phyloP scores from a whole-genome alignment of 1,139 yeast genomes.

The Candida sp. region DNA sequence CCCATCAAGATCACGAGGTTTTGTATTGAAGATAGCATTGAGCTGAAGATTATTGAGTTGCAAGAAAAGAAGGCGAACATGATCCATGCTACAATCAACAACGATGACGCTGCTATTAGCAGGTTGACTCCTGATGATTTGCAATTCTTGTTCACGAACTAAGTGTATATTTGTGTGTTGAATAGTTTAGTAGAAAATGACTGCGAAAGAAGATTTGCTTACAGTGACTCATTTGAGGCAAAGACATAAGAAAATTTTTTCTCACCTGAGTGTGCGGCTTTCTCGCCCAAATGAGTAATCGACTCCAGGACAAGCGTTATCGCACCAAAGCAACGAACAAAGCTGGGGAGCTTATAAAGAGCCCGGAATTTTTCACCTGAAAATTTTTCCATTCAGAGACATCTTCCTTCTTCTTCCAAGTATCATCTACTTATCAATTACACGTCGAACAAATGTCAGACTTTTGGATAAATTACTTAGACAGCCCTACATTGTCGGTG shows the following conservation, averaged over 20 bases:
- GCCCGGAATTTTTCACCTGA: neutral
- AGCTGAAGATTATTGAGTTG: conserved; percentile 90
- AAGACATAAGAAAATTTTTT: neutral
- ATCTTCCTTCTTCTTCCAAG: neutral
- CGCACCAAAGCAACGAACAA: neutral
- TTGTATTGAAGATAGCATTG: conserved; percentile 96
- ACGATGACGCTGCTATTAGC: conserved; percentile 89
- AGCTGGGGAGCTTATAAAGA: neutral
- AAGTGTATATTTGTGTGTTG: conserved; percentile 6
- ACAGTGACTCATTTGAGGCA: conserved; percentile 6
- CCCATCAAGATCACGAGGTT: conserved; percentile 95
- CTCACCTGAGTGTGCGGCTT: neutral
- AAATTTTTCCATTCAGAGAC: conserved; percentile 1
- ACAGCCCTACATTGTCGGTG: conserved; percentile 83
- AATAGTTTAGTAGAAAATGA: neutral
- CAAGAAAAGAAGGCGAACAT: conserved; percentile 98
- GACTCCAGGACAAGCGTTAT: neutral
- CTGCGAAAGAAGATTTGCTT: neutral
- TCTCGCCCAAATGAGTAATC: conserved; percentile 1
- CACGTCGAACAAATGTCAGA: conserved; percentile 21
- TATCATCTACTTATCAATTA: neutral
- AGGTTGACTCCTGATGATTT: conserved; percentile 91
- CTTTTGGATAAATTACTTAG: conserved; percentile 72
- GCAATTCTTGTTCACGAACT: conserved; percentile 89
- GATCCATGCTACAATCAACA: conserved; percentile 96